phyloP scores from a whole-genome alignment of 495 filamentous ascomycete species.

The Penicillium riverlandense region DNA sequence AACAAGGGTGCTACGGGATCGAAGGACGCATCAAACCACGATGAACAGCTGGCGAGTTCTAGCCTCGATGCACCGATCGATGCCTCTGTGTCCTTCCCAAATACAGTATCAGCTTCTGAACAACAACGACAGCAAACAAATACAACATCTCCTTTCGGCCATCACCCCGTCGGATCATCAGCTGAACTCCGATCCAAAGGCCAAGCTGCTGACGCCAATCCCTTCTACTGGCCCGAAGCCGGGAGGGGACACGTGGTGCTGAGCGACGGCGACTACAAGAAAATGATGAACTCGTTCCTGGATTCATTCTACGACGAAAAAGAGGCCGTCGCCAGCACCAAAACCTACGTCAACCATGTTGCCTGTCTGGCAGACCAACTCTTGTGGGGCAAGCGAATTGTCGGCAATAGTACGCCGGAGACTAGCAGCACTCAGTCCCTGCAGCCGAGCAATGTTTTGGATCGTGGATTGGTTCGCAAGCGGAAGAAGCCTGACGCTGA shows the following conservation, averaged over 20 bases:
- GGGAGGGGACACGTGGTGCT: constrained; percentile 67
- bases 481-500: constrained; percentile 39
- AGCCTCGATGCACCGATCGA: neutral
- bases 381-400: constrained; percentile 48
- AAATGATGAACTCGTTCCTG: constrained; percentile 71
- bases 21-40: constrained; percentile 1
- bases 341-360: constrained; percentile 63
- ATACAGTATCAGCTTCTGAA: constrained; percentile 1
- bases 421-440: constrained; percentile 19
- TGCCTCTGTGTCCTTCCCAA: neutral
- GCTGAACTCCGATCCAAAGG: constrained; percentile 10
- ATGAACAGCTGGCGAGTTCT: neutral
- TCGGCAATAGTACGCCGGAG: constrained; percentile 32
- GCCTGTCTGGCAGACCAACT: constrained; percentile 43
- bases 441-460: constrained; percentile 31
- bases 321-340: constrained; percentile 61
- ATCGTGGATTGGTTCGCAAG: constrained; percentile 44
- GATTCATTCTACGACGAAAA: constrained; percentile 69
- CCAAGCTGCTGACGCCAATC: constrained; percentile 25
- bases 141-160: constrained; percentile 35
- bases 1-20: constrained; percentile 1
- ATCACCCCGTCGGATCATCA: constrained; percentile 39
- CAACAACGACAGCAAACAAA: constrained; percentile 8
- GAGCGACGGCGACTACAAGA: constrained; percentile 64
- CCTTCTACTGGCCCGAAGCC: constrained; percentile 61